Conservation (phyloP, 176 grass and related monocot genomes). For the Musa beccarii region DNA sequence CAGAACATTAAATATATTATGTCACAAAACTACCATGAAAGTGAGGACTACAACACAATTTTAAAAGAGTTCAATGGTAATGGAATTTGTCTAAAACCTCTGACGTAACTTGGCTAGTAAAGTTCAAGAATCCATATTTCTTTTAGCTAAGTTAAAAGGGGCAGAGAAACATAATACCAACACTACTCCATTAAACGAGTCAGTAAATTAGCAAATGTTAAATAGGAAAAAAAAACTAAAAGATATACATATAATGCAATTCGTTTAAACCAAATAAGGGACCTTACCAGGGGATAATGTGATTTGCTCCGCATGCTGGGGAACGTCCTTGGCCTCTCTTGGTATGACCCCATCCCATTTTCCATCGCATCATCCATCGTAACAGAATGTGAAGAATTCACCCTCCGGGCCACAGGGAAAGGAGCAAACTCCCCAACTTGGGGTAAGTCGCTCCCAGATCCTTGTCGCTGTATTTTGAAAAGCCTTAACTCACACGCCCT, state of each 20-base stretch:
- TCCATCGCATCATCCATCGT: constrained; percentile 89
- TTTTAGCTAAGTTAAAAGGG: too few relatives aligned
- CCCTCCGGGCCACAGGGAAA: constrained; percentile 52
- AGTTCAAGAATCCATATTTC: too few relatives aligned
- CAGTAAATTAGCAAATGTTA: not conserved
- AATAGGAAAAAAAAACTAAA: constrained; percentile 14
- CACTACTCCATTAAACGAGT: too few relatives aligned
- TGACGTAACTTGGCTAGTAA: too few relatives aligned
- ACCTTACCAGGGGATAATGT: constrained; percentile 55
- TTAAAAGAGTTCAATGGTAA: too few relatives aligned
- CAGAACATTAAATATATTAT: not conserved
- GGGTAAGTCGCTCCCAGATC: constrained; percentile 68
- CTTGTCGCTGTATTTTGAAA: constrained; percentile 69
- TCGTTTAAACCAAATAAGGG: not conserved
- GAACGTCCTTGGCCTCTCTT: constrained; percentile 73
- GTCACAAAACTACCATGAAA: not conserved
- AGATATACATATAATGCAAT: not conserved
- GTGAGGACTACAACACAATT: too few relatives aligned
- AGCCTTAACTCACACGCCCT: not conserved
- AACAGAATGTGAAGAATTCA: constrained; percentile 54
- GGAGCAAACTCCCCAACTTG: constrained; percentile 79
- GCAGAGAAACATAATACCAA: too few relatives aligned
- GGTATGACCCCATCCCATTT: constrained; percentile 51
- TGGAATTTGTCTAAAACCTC: too few relatives aligned
- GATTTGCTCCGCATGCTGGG: constrained; percentile 74